Evolutionary conservation across 495 filamentous ascomycete species (phyloP), one percentile per base, ranked within the genome.

Genomic region (Penicillium bialowiezense): DNA sequence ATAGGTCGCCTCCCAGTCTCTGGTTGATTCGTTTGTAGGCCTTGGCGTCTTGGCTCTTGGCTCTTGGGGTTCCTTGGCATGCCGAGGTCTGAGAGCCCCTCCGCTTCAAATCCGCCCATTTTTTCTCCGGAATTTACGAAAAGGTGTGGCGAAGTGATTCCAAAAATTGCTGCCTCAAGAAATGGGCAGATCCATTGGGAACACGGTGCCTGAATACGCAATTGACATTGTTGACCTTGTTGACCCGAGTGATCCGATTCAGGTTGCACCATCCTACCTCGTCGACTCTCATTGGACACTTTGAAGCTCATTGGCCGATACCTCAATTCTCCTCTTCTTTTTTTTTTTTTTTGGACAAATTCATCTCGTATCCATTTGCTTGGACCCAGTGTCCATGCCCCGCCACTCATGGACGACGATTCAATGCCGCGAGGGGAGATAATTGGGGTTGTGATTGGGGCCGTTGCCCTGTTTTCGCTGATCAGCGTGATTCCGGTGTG

Each of bases 401-500:
- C 48, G 26, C 49, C 51, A 53, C 50, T 44, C 9, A 70, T 70
- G 64, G 52, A 48, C 17, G 58, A 52, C 29, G 47, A 63, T 38
- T 35, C 47, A 21, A 34, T 64, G 24, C 58, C 64, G 8, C 49
- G 50, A 32, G 58, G 50, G 21, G 60, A 66, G 49, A 43, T 71
- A 14, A 53, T 71, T 40, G 64, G 66, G 33, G 59, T 71, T 47
- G 57, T 68, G 41, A 58, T 70, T 56, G 68, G 68, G 21, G 66
- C 64, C 5, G 52, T 70, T 4, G 48, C 55, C 13, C 42, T 67
- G 24, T 64, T 71, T 40, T 55, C 52, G 33, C 28, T 58, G 26
- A 66, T 70, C 49, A 71, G 66, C 47, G 18, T 64, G 17, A 35
- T 68, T 42, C 68, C 68, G 18, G 59, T 71, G 64, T 70, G 44